Evolutionary conservation across 306 rosid species (phyloP).

Genomic region (Acmispon strigosus): DNA sequence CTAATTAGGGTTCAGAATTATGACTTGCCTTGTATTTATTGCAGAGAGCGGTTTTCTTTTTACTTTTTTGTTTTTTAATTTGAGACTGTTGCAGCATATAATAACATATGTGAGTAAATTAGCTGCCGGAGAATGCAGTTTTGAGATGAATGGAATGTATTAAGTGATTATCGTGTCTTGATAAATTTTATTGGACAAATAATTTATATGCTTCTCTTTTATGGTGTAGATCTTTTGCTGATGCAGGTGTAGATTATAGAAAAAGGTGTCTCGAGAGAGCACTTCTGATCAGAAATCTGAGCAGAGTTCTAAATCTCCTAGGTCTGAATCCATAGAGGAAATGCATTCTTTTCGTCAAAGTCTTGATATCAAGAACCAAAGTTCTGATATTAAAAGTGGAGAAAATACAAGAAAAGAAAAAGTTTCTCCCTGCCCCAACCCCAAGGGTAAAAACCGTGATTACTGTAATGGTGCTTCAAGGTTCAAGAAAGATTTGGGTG

Average conservation of each 20-base stretch:
- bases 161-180: too few relatives aligned
- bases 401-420: constrained; percentile 24
- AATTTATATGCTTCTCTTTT: too few relatives aligned
- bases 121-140: neutral
- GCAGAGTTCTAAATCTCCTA: neutral
- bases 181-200: too few relatives aligned
- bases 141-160: neutral
- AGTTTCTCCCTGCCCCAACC: constrained; percentile 18
- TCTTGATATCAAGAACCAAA: neutral
- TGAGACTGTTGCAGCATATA: too few relatives aligned
- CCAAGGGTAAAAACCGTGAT: neutral
- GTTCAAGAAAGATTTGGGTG: constrained; percentile 24
- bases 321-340: constrained; percentile 15
- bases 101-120: too few relatives aligned
- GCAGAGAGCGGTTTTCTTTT: too few relatives aligned
- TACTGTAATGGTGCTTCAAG: constrained; percentile 22
- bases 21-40: too few relatives aligned
- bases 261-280: constrained; percentile 34
- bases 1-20: too few relatives aligned
- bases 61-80: too few relatives aligned
- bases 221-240: neutral
- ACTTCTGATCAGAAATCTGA: constrained; percentile 29
- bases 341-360: neutral
- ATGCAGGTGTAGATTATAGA: constrained; percentile 50
- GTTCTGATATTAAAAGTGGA: constrained; percentile 15